A percentile compares a stretch with the other conserved stretches of the same genome.
Evolutionary conservation across 2,329 filamentous ascomycete species (phyloP).

Genomic region (Fusarium sp.): DNA sequence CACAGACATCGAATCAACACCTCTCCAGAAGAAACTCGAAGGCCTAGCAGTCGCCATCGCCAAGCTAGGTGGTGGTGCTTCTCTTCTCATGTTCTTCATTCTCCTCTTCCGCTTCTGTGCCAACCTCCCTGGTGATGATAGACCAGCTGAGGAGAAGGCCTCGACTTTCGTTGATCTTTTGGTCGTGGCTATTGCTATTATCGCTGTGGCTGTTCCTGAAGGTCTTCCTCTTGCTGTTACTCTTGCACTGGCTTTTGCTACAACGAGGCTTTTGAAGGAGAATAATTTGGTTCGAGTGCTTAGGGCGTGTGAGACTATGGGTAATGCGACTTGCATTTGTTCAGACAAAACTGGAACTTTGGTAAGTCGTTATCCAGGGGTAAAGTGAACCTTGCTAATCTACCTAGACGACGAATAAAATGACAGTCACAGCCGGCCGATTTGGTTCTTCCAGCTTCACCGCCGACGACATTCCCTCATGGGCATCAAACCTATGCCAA

Average conservation of each 20-base stretch:
- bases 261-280: conserved; percentile 79
- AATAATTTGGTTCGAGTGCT: conserved; percentile 82
- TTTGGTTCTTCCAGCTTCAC: conserved; percentile 61
- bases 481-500: conserved; percentile 38
- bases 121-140: conserved; percentile 64
- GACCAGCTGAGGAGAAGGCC: conserved; percentile 76
- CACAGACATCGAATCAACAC: conserved; percentile 79
- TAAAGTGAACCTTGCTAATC: accelerated
- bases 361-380: background rate
- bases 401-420: conserved; percentile 65
- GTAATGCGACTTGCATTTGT: conserved; percentile 78
- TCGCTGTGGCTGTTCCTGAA: conserved; percentile 83
- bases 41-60: conserved; percentile 81
- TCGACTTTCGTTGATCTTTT: conserved; percentile 81
- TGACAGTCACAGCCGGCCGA: conserved; percentile 72
- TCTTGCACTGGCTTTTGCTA: conserved; percentile 79
- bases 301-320: conserved; percentile 84
- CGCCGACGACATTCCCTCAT: conserved; percentile 32
- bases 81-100: conserved; percentile 83
- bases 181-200: conserved; percentile 82
- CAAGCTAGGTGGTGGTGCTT: conserved; percentile 80
- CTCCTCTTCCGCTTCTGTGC: conserved; percentile 88
- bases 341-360: conserved; percentile 76
- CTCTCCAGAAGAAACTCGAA: conserved; percentile 80
- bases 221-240: conserved; percentile 83